phyloP scores from a whole-genome alignment of 2,329 filamentous ascomycete genomes.

The Scortechinia acanthostroma region DNA sequence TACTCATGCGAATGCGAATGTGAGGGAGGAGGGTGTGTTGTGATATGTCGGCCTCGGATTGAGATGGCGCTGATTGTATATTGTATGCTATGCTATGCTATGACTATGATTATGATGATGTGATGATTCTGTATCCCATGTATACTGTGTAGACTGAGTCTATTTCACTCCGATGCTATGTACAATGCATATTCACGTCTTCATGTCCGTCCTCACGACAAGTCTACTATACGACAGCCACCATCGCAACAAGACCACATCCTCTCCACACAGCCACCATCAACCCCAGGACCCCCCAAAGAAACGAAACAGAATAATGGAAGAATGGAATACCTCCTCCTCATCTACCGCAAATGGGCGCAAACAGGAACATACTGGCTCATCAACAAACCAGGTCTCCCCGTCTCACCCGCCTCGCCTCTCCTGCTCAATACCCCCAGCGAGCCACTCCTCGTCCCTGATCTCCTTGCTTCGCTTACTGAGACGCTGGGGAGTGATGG shows the following conservation, averaged over 20 bases:
- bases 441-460: neutral
- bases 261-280: neutral
- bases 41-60: no score
- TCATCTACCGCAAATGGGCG: neutral
- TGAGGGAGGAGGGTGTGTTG: no score
- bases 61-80: no score
- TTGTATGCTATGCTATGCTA: no score
- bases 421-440: neutral
- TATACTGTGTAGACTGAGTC: no score
- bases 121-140: no score
- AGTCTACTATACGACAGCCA: neutral
- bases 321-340: neutral
- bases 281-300: neutral
- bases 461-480: neutral
- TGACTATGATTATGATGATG: no score
- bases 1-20: no score
- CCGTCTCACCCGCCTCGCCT: neutral
- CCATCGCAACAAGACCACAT: neutral
- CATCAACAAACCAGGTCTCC: neutral
- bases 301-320: neutral
- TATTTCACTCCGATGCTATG: no score
- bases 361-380: neutral
- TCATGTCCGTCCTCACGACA: neutral
- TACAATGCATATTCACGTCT: no score
- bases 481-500: neutral